These are phyloP conservation scores for Stylonectria norvegica DNA, from an alignment of 2,329 filamentous ascomycete genomes.

Conservation along the genomic window DNA sequence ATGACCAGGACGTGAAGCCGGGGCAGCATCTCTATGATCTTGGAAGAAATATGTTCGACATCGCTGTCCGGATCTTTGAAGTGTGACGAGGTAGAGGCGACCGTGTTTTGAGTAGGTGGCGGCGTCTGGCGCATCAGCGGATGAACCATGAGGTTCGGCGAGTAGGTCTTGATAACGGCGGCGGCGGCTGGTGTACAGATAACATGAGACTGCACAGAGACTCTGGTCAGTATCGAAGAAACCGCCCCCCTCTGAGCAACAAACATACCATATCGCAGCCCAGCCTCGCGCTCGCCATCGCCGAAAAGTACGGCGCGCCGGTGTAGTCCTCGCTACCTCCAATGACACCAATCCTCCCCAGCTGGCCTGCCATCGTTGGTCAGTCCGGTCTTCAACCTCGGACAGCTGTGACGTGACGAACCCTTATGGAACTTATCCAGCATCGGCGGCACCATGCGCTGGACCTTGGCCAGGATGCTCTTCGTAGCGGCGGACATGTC, in stretches of 20 bases:
- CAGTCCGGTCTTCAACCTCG: slow-evolving; percentile 10
- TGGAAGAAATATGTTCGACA: slow-evolving; percentile 58
- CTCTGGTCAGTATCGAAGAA: not conserved
- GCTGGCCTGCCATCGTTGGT: slow-evolving; percentile 66
- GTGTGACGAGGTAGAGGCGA: slow-evolving; percentile 27
- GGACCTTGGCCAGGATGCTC: slow-evolving; percentile 74
- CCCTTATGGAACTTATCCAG: slow-evolving; percentile 96
- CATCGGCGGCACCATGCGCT: slow-evolving; percentile 91
- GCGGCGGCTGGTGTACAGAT: slow-evolving; percentile 90
- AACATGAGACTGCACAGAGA: slow-evolving; percentile 67
- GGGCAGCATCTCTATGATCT: slow-evolving; percentile 75
- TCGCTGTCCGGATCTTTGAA: slow-evolving; percentile 46
- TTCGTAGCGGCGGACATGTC: slow-evolving; percentile 68
- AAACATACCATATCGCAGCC: slow-evolving; percentile 79
- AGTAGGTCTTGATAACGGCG: slow-evolving; percentile 93
- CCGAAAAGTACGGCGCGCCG: slow-evolving; percentile 95
- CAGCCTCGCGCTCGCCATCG: slow-evolving; percentile 88
- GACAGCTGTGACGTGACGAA: slow-evolving; percentile 33
- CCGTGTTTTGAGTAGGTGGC: slow-evolving; percentile 28
- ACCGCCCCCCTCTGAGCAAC: too few relatives aligned
- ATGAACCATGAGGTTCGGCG: slow-evolving; percentile 97
- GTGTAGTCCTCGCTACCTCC: slow-evolving; percentile 96
- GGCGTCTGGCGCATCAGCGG: slow-evolving; percentile 81
- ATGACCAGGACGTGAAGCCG: slow-evolving; percentile 91
- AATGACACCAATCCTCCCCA: slow-evolving; percentile 88